Conservation (phyloP, 2,329 filamentous ascomycete species). For the Shiraia bambusicola region DNA sequence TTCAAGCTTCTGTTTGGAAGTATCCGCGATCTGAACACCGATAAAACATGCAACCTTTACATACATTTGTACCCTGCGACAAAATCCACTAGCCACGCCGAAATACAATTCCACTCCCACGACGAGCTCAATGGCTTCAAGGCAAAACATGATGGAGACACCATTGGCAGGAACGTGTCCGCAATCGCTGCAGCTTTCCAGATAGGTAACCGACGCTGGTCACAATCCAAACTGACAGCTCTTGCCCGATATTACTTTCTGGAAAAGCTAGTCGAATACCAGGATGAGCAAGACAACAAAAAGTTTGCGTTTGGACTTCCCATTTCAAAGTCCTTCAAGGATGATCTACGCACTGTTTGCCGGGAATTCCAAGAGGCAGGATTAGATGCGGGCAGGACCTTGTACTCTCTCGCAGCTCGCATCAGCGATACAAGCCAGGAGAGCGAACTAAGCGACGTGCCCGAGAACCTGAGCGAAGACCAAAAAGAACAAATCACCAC, state of each 20-base stretch:
- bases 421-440: too few species aligned
- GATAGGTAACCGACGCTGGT: background rate
- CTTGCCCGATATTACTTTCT: slow-evolving; percentile 12
- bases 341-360: background rate
- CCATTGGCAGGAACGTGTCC: background rate
- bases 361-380: slow-evolving; percentile 1
- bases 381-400: too few species aligned
- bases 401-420: too few species aligned
- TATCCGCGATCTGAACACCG: too few species aligned
- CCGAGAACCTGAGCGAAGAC: too few species aligned
- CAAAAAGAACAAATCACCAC: too few species aligned
- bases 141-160: background rate
- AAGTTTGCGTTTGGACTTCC: background rate
- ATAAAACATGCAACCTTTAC: background rate
- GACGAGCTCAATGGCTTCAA: background rate
- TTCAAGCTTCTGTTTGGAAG: too few species aligned
- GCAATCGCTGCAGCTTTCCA: background rate
- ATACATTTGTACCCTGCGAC: background rate
- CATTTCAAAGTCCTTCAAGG: background rate
- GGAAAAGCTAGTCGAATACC: background rate
- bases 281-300: background rate
- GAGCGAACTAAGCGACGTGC: too few species aligned
- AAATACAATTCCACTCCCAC: slow-evolving; percentile 1
- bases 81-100: background rate
- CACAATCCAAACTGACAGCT: slow-evolving; percentile 1